These are phyloP conservation scores for Cladophialophora exuberans DNA, from an alignment of 2,329 filamentous ascomycete genomes.

Conservation along the genomic window DNA sequence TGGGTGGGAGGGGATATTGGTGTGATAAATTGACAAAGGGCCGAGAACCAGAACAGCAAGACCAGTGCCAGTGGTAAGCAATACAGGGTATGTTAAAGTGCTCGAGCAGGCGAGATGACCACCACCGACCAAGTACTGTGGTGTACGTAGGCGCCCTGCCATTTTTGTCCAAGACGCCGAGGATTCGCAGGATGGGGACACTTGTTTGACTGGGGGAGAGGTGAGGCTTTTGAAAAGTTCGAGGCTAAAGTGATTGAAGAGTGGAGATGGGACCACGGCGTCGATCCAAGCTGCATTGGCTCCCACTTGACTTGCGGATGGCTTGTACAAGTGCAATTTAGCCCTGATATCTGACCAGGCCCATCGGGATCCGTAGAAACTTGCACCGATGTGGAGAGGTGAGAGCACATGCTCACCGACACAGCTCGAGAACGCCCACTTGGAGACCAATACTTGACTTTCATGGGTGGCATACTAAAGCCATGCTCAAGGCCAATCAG, in stretches of 20 bases:
- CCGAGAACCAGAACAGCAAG: slow-evolving; percentile 3
- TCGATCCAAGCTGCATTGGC: slow-evolving; percentile 22
- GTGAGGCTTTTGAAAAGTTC: slow-evolving; percentile 28
- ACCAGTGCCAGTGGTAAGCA: slow-evolving; percentile 2
- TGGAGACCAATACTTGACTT: too few species aligned
- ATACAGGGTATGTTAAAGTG: slow-evolving; percentile 18
- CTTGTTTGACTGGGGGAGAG: slow-evolving; percentile 29
- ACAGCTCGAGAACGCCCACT: neutral
- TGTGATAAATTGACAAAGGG: slow-evolving; percentile 12
- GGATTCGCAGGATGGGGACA: slow-evolving; percentile 14
- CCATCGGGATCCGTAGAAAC: slow-evolving; percentile 1
- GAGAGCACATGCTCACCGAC: slow-evolving; percentile 13
- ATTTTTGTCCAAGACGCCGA: slow-evolving; percentile 15
- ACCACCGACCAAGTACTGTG: neutral
- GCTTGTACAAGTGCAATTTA: slow-evolving; percentile 3
- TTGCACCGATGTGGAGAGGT: neutral
- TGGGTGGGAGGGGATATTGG: slow-evolving; percentile 8
- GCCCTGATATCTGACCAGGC: slow-evolving; percentile 11
- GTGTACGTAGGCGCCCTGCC: slow-evolving; percentile 17
- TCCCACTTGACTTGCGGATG: slow-evolving; percentile 4
- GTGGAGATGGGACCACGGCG: slow-evolving; percentile 18
- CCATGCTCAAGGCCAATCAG: too few species aligned
- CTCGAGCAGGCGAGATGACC: slow-evolving; percentile 21
- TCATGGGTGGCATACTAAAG: too few species aligned
- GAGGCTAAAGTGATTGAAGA: slow-evolving; percentile 24